These are phyloP conservation scores for Hymenoscyphus fructigenus DNA, from an alignment of 2,329 filamentous ascomycete species.

Conservation along the genomic window DNA sequence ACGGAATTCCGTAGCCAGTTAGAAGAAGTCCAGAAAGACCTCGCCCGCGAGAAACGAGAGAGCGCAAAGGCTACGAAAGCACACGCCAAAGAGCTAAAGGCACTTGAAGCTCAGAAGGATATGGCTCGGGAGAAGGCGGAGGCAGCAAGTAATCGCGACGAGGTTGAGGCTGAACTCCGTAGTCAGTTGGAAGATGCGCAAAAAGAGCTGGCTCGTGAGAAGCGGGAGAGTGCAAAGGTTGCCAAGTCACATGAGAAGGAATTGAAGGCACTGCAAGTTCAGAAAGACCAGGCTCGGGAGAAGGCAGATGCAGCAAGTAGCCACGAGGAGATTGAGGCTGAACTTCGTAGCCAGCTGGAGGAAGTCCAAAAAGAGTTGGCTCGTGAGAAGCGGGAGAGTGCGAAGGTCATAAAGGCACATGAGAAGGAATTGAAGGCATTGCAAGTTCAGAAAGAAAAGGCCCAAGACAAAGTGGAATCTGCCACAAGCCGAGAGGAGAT, in stretches of 20 bases:
- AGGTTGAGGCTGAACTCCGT: slow-evolving; percentile 38
- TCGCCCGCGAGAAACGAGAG: slow-evolving; percentile 47
- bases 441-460: slow-evolving; percentile 39
- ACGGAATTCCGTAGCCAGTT: not conserved
- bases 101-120: slow-evolving; percentile 42
- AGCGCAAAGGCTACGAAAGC: slow-evolving; percentile 40
- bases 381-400: slow-evolving; percentile 40
- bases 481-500: slow-evolving; percentile 38
- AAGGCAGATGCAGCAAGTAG: slow-evolving; percentile 54
- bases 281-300: slow-evolving; percentile 64
- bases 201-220: slow-evolving; percentile 38
- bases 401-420: slow-evolving; percentile 31
- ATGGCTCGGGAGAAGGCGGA: slow-evolving; percentile 47
- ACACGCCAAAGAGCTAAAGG: slow-evolving; percentile 47
- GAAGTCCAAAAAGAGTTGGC: slow-evolving; percentile 35
- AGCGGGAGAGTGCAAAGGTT: slow-evolving; percentile 31
- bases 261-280: slow-evolving; percentile 48
- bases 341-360: slow-evolving; percentile 28
- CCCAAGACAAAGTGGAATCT: slow-evolving; percentile 41
- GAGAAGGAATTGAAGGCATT: not conserved
- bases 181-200: slow-evolving; percentile 40
- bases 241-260: slow-evolving; percentile 28
- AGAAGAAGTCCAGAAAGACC: slow-evolving; percentile 17
- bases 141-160: slow-evolving; percentile 35
- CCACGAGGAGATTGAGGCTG: slow-evolving; percentile 11